Evolutionary conservation across 2,329 filamentous ascomycete species (phyloP).

Genomic region (Alternaria conjuncta): DNA sequence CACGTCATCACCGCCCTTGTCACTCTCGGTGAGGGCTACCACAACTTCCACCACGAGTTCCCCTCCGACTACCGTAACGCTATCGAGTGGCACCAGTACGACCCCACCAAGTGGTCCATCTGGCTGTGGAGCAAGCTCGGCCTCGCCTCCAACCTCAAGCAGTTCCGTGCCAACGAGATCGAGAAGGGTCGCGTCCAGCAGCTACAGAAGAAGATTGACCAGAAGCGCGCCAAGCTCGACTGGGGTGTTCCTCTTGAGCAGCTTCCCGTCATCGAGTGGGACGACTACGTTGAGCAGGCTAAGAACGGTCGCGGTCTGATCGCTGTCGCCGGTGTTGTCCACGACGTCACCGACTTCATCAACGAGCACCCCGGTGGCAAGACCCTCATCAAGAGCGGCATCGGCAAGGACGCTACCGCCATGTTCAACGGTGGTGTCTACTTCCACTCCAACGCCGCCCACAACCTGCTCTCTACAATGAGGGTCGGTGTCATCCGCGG

Average conservation of each 20-base stretch:
- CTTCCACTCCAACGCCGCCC: constrained; percentile 51
- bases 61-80: constrained; percentile 54
- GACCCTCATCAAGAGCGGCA: constrained; percentile 50
- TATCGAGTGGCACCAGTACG: constrained; percentile 52
- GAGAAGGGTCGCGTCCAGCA: constrained; percentile 54
- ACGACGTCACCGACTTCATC: constrained; percentile 53
- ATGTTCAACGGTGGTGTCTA: constrained; percentile 56
- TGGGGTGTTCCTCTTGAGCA: constrained; percentile 53
- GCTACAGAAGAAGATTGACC: constrained; percentile 55
- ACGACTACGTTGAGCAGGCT: constrained; percentile 52
- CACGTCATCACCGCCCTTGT: constrained; percentile 53
- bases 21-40: constrained; percentile 54
- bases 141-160: constrained; percentile 53
- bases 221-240: constrained; percentile 52
- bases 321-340: constrained; percentile 52
- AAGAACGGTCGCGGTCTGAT: constrained; percentile 52
- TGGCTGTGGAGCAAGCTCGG: constrained; percentile 53
- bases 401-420: constrained; percentile 53
- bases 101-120: constrained; percentile 55
- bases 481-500: constrained; percentile 53
- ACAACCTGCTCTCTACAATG: constrained; percentile 54
- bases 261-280: constrained; percentile 54
- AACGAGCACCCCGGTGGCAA: constrained; percentile 53
- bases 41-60: constrained; percentile 56
- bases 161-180: constrained; percentile 54